Evolutionary conservation across 2,329 filamentous ascomycete species (phyloP).

Genomic region (Colletotrichum sp.): DNA sequence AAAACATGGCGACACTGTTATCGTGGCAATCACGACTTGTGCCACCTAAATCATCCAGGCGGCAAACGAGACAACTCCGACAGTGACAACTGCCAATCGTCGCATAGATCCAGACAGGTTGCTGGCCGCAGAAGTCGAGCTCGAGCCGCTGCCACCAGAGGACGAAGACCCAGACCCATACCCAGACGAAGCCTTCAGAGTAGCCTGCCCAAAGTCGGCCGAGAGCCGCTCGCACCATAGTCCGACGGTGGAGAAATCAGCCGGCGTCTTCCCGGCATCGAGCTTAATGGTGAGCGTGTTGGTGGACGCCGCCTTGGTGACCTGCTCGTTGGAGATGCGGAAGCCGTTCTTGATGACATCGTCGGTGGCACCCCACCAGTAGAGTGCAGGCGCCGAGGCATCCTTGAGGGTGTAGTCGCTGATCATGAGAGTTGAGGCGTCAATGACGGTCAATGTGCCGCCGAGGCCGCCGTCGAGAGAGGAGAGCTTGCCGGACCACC

Average conservation of each 20-base stretch:
- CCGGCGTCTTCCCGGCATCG: slow-evolving; percentile 26
- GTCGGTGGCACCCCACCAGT: slow-evolving; percentile 30
- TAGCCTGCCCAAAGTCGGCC: neutral
- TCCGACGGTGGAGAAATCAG: slow-evolving; percentile 19
- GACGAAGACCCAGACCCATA: neutral
- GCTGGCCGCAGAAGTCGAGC: neutral
- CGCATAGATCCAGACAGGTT: neutral
- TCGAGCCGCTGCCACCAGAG: neutral
- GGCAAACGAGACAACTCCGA: neutral
- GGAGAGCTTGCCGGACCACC: slow-evolving; percentile 23
- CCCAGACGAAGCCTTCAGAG: neutral
- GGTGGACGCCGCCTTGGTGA: slow-evolving; percentile 20
- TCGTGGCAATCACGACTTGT: neutral
- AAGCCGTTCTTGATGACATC: slow-evolving; percentile 25
- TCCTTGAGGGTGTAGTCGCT: slow-evolving; percentile 27
- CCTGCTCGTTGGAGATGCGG: slow-evolving; percentile 29
- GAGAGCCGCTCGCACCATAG: neutral
- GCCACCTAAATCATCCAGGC: neutral
- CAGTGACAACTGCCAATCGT: neutral
- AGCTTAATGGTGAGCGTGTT: slow-evolving; percentile 24
- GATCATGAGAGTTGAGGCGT: slow-evolving; percentile 25
- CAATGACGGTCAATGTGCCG: slow-evolving; percentile 25
- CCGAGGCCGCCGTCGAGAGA: slow-evolving; percentile 28
- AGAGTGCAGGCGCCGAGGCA: slow-evolving; percentile 29
- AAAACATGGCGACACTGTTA: too few species aligned